Base-by-base conservation (phyloP, 1,284 basidiomycete genomes). In the Agroathelia rolfsii region DNA sequence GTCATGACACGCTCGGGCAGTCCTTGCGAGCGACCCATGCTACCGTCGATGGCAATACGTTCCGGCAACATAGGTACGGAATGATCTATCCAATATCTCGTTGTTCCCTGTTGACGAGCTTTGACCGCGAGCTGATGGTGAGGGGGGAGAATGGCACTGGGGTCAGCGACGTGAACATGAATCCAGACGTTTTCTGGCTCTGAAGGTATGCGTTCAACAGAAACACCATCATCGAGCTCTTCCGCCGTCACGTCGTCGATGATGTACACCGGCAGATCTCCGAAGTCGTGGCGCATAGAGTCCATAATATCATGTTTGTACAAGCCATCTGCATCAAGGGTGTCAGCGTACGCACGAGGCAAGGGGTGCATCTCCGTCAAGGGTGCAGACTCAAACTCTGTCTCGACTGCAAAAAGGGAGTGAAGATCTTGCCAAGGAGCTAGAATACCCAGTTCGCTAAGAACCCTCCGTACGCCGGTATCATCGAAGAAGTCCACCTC, bases 211-310 rank as follows among this genome's bases (percentile, higher is more conserved):
- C 57, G 44, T 42, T 93, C 85, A 29, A 97, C 51, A 0, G 92
- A 94, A 21, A 99, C 51, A 1, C 90, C 95, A 53, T 99, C 95
- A 48, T 99, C 95, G 17, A 98, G 69, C 53, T 99, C 95, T 45
- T 82, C 61, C 0, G 95, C 93, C 4, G 48, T 52, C 0, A 64
- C 50, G 44, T 92, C 87, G 51, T 99, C 95, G 35, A 99, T 82
- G 12, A 96, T 84, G 53, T 82, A 97, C 1, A 92, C 88, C 0
- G 76, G 76, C 35, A 84, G 55, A 39, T 76, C 47, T 8, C 84
- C 85, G 53, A 90, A 96, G 56, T 97, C 94, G 47, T 87, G 76
- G 4, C 92, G 79, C 2, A 88, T 53, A 14, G 66, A 56, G 18
- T 78, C 78, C 19, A 76, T 57, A 0, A 69, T 64, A 46, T 87